Conservation (phyloP, 2,329 filamentous ascomycete species). For the Aspergillus sp. region DNA sequence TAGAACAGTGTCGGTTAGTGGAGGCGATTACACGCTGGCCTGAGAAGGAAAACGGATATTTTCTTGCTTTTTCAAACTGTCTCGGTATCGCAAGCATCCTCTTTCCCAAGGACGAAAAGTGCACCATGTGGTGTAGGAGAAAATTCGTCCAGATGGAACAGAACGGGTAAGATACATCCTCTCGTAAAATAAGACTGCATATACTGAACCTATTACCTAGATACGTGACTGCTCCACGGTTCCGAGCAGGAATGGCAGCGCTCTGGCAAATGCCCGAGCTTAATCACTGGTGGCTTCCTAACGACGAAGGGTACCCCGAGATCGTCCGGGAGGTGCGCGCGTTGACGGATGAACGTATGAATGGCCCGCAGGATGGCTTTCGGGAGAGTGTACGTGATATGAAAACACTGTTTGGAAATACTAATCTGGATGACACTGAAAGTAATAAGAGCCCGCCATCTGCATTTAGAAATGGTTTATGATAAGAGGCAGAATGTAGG, state of each 20-base stretch:
- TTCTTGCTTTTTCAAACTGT: constrained; percentile 66
- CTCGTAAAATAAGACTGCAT: too few relatives aligned
- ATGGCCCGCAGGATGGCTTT: constrained; percentile 43
- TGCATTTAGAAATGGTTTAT: neutral
- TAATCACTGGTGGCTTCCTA: constrained; percentile 80
- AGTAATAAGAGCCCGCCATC: constrained; percentile 22
- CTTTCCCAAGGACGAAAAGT: constrained; percentile 63
- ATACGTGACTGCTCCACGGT: constrained; percentile 70
- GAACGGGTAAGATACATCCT: constrained; percentile 52
- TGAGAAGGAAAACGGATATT: constrained; percentile 57
- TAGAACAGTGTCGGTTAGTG: constrained; percentile 66
- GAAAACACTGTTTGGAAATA: constrained; percentile 61
- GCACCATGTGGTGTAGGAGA: constrained; percentile 69
- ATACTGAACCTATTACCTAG: constrained; percentile 39
- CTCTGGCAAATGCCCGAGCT: constrained; percentile 65
- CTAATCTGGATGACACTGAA: constrained; percentile 45
- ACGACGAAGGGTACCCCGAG: constrained; percentile 65
- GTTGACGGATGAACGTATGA: constrained; percentile 71
- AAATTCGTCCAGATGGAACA: constrained; percentile 73
- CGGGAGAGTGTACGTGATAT: constrained; percentile 64
- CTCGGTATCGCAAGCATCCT: constrained; percentile 71
- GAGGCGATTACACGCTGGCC: constrained; percentile 70
- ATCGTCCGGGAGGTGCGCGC: constrained; percentile 69
- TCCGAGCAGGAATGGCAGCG: constrained; percentile 67
- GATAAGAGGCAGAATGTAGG: too few relatives aligned